Evolutionary conservation across 495 filamentous ascomycete genomes (phyloP).

Genomic region (Cryomyces minteri): DNA sequence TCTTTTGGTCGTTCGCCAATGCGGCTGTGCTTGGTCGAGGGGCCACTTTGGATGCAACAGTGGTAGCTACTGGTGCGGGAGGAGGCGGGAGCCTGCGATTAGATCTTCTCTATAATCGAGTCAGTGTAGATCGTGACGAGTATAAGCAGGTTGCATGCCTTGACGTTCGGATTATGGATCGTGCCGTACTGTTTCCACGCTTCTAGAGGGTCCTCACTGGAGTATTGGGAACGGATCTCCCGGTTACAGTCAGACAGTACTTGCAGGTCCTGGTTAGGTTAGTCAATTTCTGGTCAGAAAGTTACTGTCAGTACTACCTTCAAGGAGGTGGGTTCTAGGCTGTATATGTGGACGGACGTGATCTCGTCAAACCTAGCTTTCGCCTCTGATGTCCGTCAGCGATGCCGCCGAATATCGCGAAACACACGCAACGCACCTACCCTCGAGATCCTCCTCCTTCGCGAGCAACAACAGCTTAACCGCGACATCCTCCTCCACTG

Average conservation of each 20-base stretch:
- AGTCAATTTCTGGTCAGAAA: too few relatives aligned
- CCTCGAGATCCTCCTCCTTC: constrained; percentile 62
- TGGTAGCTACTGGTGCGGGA: constrained; percentile 1
- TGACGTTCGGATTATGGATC: constrained; percentile 47
- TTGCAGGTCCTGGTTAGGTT: constrained; percentile 36
- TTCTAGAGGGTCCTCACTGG: constrained; percentile 43
- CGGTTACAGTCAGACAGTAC: constrained; percentile 48
- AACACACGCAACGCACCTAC: constrained; percentile 23
- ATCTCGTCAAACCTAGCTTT: constrained; percentile 52
- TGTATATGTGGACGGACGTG: constrained; percentile 71
- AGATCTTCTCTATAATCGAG: constrained; percentile 27
- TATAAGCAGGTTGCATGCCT: constrained; percentile 19
- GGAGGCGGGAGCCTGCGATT: constrained; percentile 13
- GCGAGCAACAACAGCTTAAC: constrained; percentile 49
- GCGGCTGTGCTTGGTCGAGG: not conserved
- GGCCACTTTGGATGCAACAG: not conserved
- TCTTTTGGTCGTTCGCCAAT: constrained; percentile 2
- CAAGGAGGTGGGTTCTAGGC: constrained; percentile 48
- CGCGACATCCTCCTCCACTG: constrained; percentile 16
- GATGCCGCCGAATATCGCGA: not conserved
- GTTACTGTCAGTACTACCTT: constrained; percentile 15
- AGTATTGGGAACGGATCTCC: constrained; percentile 33
- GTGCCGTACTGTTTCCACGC: constrained; percentile 43
- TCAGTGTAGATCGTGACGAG: not conserved
- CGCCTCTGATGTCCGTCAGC: constrained; percentile 28